A percentile compares a stretch with the other conserved stretches of the same genome.
Conservation (phyloP, 2,329 filamentous ascomycete species). For the Claviceps paspali region DNA sequence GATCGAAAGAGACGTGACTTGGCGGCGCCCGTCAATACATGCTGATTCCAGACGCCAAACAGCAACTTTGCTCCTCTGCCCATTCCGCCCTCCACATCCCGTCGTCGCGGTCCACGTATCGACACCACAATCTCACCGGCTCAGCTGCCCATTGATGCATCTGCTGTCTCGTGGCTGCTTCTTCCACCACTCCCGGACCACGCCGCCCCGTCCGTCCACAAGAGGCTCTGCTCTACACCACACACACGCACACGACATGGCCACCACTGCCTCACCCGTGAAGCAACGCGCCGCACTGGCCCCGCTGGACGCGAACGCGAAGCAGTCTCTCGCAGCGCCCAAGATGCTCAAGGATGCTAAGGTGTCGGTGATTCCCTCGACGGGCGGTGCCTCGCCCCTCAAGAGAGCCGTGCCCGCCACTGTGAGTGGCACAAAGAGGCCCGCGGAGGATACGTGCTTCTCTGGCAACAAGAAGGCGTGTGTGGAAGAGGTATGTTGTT, state of each 20-base stretch:
- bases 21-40: too few species aligned
- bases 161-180: background rate
- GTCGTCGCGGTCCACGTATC: background rate
- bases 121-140: background rate
- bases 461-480: slow-evolving; percentile 18
- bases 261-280: slow-evolving; percentile 16
- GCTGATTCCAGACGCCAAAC: background rate
- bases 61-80: background rate
- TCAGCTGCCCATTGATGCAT: too few species aligned
- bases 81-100: background rate
- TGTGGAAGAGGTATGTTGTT: slow-evolving; percentile 16
- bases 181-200: background rate
- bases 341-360: slow-evolving; percentile 5
- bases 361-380: background rate
- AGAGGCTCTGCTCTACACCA: background rate
- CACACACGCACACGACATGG: background rate
- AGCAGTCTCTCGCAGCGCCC: slow-evolving; percentile 14
- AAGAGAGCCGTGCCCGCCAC: slow-evolving; percentile 4
- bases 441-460: slow-evolving; percentile 11
- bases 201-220: background rate
- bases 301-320: slow-evolving; percentile 30
- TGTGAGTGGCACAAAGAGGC: slow-evolving; percentile 12
- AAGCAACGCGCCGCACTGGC: slow-evolving; percentile 36
- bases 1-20: background rate
- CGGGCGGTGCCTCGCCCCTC: slow-evolving; percentile 6